Base-by-base conservation (phyloP, 495 filamentous ascomycete species). In the Clohesyomyces aquaticus region DNA sequence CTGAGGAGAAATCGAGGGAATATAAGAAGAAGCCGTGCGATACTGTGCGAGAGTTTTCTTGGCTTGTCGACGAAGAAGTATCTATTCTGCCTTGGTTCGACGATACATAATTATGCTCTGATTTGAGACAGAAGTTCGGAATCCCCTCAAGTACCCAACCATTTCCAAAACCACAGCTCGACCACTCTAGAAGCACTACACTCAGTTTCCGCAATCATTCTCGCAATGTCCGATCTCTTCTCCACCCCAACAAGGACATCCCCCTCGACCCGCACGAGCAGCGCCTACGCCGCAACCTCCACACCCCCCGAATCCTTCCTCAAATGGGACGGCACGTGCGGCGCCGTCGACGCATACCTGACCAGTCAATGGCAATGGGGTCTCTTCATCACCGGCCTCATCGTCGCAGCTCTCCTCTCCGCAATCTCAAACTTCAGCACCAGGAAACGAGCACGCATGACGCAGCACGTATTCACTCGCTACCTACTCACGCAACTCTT, bases 391-490 rank as follows among this genome's bases (percentile, higher is more conserved):
- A 38, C 32, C 6, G 32, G 32, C 6, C 32, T 38, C 14, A 6
- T 38, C 32, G 32, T 38, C 32, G 32, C 6, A 58, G 88, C 77
- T 35, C 74, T 49, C 18, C 6, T n/a, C 6, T 49, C 23, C 46
- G 18, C 46, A 4, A 38, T 38, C 32, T 38, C 32, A 6, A 38
- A 38, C 32, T 38, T 38, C 32, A 38, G 32, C 32, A 38, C 32
- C 32, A 6, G 32, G 14, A 38, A 14, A 38, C 32, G 32, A 6
- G 14, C 6, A 6, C 32, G 32, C 6, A 38, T 38, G 32, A 38
- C 32, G 6, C 32, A 38, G 32, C 32, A 38, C 14, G 6, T 38
- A 6, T 38, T 38, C 32, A 6, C 32, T 6, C 32, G 32, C 6
- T 38, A 38, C 32, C 32, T 38, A 14, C 6, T 38, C 6, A 14